Conservation (phyloP, 495 filamentous ascomycete species). For the Staphylotrichum longicolle region DNA sequence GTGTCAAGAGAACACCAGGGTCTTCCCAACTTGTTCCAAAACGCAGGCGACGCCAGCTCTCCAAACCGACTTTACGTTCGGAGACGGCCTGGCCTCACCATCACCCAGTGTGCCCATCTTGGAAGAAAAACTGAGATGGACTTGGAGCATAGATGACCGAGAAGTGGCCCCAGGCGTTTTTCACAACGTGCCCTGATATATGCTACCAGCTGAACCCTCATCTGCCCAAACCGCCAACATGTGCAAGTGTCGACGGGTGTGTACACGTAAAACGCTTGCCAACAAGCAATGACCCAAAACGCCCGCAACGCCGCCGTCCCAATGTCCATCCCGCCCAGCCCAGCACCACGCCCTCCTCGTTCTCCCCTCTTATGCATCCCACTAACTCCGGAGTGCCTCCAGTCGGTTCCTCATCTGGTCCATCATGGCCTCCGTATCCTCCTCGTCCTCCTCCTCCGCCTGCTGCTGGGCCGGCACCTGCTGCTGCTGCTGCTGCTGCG, state of each 20-base stretch:
- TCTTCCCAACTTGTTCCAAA: too few species aligned
- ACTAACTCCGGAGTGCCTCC: constrained; percentile 84
- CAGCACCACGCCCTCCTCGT: background rate
- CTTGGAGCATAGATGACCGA: too few species aligned
- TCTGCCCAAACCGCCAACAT: too few species aligned
- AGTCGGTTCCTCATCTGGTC: constrained; percentile 89
- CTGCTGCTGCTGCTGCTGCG: constrained; percentile 40
- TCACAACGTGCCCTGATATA: too few species aligned
- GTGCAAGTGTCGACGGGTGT: background rate
- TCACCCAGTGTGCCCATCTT: too few species aligned
- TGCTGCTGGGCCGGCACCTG: constrained; percentile 49
- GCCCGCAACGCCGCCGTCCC: constrained; percentile 17
- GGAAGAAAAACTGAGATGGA: too few species aligned
- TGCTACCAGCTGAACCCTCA: too few species aligned
- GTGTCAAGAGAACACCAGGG: too few species aligned
- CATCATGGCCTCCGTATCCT: constrained; percentile 81
- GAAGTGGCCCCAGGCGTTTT: too few species aligned
- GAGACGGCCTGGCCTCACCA: too few species aligned
- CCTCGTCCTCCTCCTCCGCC: constrained; percentile 77
- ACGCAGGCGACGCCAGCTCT: too few species aligned
- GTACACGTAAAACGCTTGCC: constrained; percentile 2
- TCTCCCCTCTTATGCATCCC: background rate
- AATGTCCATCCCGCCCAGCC: constrained; percentile 2
- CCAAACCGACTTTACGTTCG: too few species aligned
- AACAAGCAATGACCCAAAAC: constrained; percentile 7